Evolutionary conservation across 148 eudicot species (phyloP).

Genomic region (Fagopyrum tataricum): DNA sequence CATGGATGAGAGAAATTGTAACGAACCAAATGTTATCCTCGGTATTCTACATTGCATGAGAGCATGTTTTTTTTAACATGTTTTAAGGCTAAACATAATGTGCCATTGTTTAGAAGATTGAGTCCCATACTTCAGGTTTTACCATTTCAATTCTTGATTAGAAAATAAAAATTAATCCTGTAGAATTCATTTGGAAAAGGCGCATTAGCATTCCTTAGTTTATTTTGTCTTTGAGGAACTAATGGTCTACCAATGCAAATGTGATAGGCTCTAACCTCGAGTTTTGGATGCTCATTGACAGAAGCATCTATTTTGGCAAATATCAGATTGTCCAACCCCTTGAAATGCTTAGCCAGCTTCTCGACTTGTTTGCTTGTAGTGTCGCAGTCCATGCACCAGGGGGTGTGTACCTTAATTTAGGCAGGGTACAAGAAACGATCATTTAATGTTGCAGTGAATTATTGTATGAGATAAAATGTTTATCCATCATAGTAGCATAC

Average conservation of each 20-base stretch:
- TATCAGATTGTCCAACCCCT: conserved; percentile 55
- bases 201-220: neutral
- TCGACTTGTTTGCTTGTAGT: conserved; percentile 75
- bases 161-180: neutral
- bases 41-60: neutral
- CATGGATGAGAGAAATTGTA: neutral
- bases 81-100: neutral
- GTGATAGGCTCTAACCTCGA: conserved; percentile 41
- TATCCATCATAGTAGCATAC: neutral
- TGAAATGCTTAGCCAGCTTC: conserved; percentile 91
- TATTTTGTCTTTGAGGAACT: neutral
- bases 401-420: conserved; percentile 64
- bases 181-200: neutral
- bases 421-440: neutral
- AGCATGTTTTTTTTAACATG: neutral
- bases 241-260: conserved; percentile 1
- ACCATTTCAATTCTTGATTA: neutral
- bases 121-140: neutral
- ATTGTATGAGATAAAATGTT: neutral
- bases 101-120: neutral
- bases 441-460: neutral
- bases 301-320: conserved; percentile 85
- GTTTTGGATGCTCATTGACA: conserved; percentile 74
- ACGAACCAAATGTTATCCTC: neutral
- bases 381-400: conserved; percentile 83